These are phyloP conservation scores for Corniculantispora saksenae DNA, from an alignment of 2,329 filamentous ascomycete species.

Conservation along the genomic window DNA sequence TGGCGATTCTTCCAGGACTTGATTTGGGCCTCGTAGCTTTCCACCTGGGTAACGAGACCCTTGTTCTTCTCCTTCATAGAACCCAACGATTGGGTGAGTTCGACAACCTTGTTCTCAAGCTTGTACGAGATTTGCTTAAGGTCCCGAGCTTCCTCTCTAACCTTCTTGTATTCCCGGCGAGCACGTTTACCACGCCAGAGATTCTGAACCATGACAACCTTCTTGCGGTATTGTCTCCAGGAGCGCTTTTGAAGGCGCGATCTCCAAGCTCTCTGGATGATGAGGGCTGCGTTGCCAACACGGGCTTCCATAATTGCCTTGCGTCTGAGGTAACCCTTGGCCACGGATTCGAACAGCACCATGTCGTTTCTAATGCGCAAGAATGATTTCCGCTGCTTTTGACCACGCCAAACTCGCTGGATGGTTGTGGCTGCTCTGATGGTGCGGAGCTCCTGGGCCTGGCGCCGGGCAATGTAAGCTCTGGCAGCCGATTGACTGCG, in stretches of 20 bases:
- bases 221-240: constrained; percentile 88
- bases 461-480: constrained; percentile 75
- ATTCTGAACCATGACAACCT: constrained; percentile 87
- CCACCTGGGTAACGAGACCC: constrained; percentile 79
- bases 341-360: constrained; percentile 82
- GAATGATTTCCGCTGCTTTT: constrained; percentile 84
- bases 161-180: constrained; percentile 80
- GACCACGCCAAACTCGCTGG: constrained; percentile 90
- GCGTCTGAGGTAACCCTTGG: constrained; percentile 88
- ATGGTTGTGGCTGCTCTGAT: constrained; percentile 90
- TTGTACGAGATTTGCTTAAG: constrained; percentile 99
- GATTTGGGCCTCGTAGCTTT: constrained; percentile 94
- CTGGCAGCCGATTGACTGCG: constrained; percentile 76
- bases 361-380: constrained; percentile 77
- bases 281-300: constrained; percentile 83
- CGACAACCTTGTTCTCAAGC: constrained; percentile 98
- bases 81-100: constrained; percentile 90
- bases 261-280: constrained; percentile 90
- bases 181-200: constrained; percentile 86
- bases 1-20: constrained; percentile 94
- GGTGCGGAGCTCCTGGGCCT: constrained; percentile 77
- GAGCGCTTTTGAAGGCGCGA: constrained; percentile 73
- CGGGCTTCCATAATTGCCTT: constrained; percentile 93
- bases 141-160: constrained; percentile 94
- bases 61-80: constrained; percentile 96